These are phyloP conservation scores for Echites panduratus DNA, from an alignment of 257 asterid genomes.

Conservation along the genomic window DNA sequence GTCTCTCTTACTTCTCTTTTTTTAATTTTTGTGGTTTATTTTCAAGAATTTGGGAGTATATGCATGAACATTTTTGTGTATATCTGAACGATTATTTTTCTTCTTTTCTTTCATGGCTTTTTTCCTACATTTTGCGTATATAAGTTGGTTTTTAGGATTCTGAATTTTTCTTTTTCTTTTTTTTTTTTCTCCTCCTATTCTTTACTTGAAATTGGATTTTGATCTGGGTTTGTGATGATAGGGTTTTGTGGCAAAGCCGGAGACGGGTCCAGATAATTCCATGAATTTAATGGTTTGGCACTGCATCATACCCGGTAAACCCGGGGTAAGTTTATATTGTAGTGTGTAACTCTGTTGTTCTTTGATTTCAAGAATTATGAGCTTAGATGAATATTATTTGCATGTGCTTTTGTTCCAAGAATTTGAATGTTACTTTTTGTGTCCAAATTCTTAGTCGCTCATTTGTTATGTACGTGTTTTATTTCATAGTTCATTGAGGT, in stretches of 20 bases:
- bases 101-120: background rate
- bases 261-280: constrained; percentile 22
- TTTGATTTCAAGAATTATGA: background rate
- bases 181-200: background rate
- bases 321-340: constrained; percentile 18
- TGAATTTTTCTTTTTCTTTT: background rate
- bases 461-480: background rate
- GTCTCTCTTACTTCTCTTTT: background rate
- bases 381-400: background rate
- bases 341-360: background rate
- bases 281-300: constrained; percentile 31
- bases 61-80: background rate
- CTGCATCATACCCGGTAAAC: constrained; percentile 30
- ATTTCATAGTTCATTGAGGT: background rate
- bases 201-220: no score
- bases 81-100: background rate
- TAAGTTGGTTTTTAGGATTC: background rate
- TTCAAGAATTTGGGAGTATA: background rate
- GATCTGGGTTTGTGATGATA: constrained; percentile 5
- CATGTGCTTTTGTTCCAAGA: background rate
- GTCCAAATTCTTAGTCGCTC: background rate
- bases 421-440: background rate
- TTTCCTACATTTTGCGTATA: background rate
- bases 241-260: constrained; percentile 37
- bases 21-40: background rate